Evolutionary conservation across 2,329 filamentous ascomycete species (phyloP), one percentile per base, ranked within the genome.

Genomic region (Cercospora zeina): DNA sequence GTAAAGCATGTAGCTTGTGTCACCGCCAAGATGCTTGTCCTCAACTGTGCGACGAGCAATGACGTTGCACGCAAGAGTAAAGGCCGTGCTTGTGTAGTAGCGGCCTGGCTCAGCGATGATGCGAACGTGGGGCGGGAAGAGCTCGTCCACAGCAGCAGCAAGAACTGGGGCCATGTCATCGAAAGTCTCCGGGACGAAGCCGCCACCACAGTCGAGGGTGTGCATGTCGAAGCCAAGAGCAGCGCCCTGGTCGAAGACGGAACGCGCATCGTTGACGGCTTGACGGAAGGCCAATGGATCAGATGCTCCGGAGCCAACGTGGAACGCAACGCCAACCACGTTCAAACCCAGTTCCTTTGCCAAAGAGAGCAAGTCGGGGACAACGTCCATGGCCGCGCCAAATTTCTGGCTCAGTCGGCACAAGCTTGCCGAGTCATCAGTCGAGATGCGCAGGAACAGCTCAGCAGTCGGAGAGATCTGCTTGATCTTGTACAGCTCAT

Each of bases 391-490:
- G 63, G 91, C 88, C 34, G 95, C 93, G 58, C 95, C 95, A 71
- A 97, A 99, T 81, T 99, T 99, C 82, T 96, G 88, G 82, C 93
- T 97, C 70, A 99, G 83, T 55, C 91, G 91, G 82, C 95, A 97
- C 70, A 97, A 79, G 77, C 91, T 96, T 65, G 91, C 91, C 50
- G 93, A 96, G 77, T 99, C 95, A 75, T 99, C 95, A 64, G 95
- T 99, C 75, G 92, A 83, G 79, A 99, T 99, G 72, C 95, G 93
- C 65, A 99, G 83, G 78, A 89, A 96, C 45, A 99, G 87, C 80
- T 97, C 91, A 30, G 95, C 95, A 53, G 86, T 87, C 2, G 95
- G 93, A 74, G 85, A 97, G 71, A 95, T 85, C 77, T 91, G 89
- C 78, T 96, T 95, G 77, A 96, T 93, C 85, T 99, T 99, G 85